Base-by-base conservation (phyloP, 2,329 filamentous ascomycete species). In the Zasmidium angulare region DNA sequence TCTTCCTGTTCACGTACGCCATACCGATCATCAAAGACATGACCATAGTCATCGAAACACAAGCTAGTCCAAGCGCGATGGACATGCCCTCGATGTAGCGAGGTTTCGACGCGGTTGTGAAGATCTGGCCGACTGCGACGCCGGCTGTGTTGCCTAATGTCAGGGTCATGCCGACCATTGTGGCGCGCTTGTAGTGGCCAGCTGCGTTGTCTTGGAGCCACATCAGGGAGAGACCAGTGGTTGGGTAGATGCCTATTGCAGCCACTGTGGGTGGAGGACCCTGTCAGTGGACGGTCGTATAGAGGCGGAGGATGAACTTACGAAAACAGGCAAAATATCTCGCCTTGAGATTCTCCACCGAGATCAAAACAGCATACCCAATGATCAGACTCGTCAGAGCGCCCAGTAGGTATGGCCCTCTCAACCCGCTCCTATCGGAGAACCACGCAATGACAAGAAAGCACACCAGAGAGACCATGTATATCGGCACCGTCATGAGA, bases 181-280 rank as follows among this genome's bases (percentile, higher is more conserved):
- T 60, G 9, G 53, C 58, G 22, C 58, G 19, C 19, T 56, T 55
- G 47, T 56, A 60, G 20, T 55, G 58, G 20, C 52, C n/a, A 3
- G 53, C 53, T n/a, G 51, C 58, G 36, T 60, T 60, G 23, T 60
- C 58, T 53, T 56, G 58, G 23, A 60, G 53, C 58, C 58, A 60
- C 53, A 60, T 56, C n/a, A 60, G 48, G 17, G 53, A 60, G 20
- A 56, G 40, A 4, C 58, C 53, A 26, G 58, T 55, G 4, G 56
- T 58, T n/a, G 53, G 52, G 22, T 60, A 60, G 19, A 60, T 56
- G 2, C 53, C 48, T 36, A 56, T 60, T 4, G 58, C 53, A 48
- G 58, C 58, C 47, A 60, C 55, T 57, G 47, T 3, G 14, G 49
- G 17, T 4, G 26, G 11, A 29, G n/a, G n/a, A n/a, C n/a, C n/a